phyloP scores from a whole-genome alignment of 2,329 filamentous ascomycete species.

The Pestalotiopsis sp. region DNA sequence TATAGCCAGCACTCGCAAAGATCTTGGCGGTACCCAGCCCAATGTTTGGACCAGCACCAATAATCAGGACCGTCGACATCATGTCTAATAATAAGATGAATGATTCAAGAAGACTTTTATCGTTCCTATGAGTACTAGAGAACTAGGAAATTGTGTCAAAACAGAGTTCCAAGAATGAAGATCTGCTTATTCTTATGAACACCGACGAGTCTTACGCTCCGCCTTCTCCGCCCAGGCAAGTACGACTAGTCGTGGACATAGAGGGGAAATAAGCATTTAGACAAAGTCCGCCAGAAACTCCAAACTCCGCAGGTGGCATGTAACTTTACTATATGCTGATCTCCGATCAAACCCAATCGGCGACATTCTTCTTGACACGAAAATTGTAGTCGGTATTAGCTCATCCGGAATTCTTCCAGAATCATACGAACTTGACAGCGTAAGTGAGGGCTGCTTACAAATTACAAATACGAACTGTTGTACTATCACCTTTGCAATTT shows the following conservation, averaged over 20 bases:
- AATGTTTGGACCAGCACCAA: slow-evolving; percentile 14
- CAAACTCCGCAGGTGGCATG: background rate
- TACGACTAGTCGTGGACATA: background rate
- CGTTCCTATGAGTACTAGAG: background rate
- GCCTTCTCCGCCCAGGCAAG: background rate
- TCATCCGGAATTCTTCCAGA: background rate
- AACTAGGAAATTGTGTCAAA: background rate
- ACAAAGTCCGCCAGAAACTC: background rate
- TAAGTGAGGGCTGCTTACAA: background rate
- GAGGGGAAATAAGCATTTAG: background rate
- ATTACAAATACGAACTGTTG: background rate
- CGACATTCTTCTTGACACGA: background rate
- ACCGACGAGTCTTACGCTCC: background rate
- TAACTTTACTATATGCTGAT: background rate
- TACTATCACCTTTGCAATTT: background rate
- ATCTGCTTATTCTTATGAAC: background rate
- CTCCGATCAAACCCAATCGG: background rate
- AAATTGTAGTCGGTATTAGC: background rate
- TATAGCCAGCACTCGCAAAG: slow-evolving; percentile 11
- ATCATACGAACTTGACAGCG: background rate
- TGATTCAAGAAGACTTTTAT: background rate
- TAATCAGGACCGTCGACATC: slow-evolving; percentile 11
- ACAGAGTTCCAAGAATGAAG: background rate
- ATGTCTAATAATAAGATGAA: background rate
- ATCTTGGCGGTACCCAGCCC: slow-evolving; percentile 4